Evolutionary conservation across 225 moss, liverwort and hornwort genomes (phyloP).

Genomic region (Lunularia cruciata): DNA sequence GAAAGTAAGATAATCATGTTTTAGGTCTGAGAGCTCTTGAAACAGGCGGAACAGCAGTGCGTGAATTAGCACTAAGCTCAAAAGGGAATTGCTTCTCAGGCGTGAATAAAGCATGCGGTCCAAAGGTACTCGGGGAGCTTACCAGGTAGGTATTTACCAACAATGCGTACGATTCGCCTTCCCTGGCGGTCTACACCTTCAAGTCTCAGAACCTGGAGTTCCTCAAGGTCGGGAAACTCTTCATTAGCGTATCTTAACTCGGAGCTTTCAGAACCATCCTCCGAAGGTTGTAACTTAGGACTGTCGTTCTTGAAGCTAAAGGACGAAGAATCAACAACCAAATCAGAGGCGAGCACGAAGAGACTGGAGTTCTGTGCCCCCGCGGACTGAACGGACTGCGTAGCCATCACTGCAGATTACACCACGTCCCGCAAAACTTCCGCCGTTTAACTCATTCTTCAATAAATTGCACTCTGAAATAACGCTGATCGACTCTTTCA

Average conservation of each 20-base stretch:
- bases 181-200: slow-evolving; percentile 46
- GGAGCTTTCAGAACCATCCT: slow-evolving; percentile 5
- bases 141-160: slow-evolving; percentile 64
- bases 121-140: background rate
- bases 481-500: too few species aligned
- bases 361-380: slow-evolving; percentile 27
- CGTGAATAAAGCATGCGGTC: too few species aligned
- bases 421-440: background rate
- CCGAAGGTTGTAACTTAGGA: slow-evolving; percentile 9
- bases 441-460: background rate
- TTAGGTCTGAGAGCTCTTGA: too few species aligned
- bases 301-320: slow-evolving; percentile 25
- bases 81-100: too few species aligned
- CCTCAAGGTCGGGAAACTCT: slow-evolving; percentile 54
- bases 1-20: too few species aligned
- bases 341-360: slow-evolving; percentile 52
- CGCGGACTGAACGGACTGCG: slow-evolving; percentile 7
- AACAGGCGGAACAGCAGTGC: too few species aligned
- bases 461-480: too few species aligned
- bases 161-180: slow-evolving; percentile 54
- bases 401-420: background rate
- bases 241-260: slow-evolving; percentile 18
- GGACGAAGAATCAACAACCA: slow-evolving; percentile 42
- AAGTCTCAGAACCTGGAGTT: slow-evolving; percentile 52
- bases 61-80: too few species aligned